These are phyloP conservation scores for Poteriospumella lacustris DNA, from an alignment of 108 stramenopile species.

Conservation along the genomic window DNA sequence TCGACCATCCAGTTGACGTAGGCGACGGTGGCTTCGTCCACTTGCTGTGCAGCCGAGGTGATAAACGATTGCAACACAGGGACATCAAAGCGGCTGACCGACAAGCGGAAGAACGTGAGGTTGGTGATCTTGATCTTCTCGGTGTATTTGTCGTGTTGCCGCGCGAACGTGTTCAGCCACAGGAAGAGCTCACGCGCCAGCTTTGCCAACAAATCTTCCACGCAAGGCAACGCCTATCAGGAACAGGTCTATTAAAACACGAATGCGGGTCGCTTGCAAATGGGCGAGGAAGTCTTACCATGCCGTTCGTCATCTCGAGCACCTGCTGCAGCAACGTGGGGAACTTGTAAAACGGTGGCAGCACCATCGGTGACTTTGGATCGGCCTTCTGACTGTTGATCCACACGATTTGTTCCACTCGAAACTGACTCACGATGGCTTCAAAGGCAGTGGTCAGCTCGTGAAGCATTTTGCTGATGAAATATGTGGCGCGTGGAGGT, in stretches of 20 bases:
- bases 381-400: not conserved
- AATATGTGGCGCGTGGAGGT: no score
- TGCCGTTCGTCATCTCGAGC: not conserved
- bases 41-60: not conserved
- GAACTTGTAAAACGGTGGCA: not conserved
- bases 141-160: not conserved
- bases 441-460: no score
- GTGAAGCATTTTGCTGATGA: no score
- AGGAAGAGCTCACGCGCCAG: not conserved
- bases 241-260: not conserved
- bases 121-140: constrained; percentile 15
- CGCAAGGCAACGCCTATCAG: not conserved
- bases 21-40: not conserved
- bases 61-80: not conserved
- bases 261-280: not conserved
- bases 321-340: constrained; percentile 5
- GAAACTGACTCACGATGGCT: no score
- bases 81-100: not conserved
- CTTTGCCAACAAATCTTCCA: not conserved
- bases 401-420: constrained; percentile 12
- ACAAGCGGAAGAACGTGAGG: not conserved
- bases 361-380: constrained; percentile 1
- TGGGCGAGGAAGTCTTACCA: not conserved
- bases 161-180: constrained; percentile 2
- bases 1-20: constrained; percentile 25